Evolutionary conservation across 106 monocot genomes (phyloP).

Genomic region (Phalaenopsis equestris): DNA sequence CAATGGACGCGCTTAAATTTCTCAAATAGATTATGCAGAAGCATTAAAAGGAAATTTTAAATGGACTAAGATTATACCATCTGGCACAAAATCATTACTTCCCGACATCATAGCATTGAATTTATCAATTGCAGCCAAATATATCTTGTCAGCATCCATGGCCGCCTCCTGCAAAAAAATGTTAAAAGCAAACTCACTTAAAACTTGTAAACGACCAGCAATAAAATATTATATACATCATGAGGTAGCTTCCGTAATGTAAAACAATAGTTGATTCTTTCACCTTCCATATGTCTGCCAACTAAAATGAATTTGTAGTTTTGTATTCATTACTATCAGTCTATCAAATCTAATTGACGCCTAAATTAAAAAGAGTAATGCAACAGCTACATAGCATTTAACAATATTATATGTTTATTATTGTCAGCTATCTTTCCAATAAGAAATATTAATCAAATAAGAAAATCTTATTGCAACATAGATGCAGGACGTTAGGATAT

Average conservation of each 20-base stretch:
- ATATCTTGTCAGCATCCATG: conserved; percentile 85
- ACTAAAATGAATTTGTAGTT: neutral
- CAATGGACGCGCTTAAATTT: too few species aligned
- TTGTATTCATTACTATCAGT: neutral
- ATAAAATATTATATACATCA: neutral
- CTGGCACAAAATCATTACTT: conserved; percentile 49
- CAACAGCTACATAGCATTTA: neutral
- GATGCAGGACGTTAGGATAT: neutral
- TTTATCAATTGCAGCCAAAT: conserved; percentile 95
- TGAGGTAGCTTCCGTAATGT: neutral
- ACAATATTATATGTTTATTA: neutral
- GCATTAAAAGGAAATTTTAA: neutral
- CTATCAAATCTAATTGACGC: neutral
- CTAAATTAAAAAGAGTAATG: neutral
- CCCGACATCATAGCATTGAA: conserved; percentile 79
- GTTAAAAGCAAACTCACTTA: neutral
- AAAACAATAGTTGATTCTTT: neutral
- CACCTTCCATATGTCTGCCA: neutral
- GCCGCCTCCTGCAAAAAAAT: conserved; percentile 31
- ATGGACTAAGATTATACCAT: conserved; percentile 35
- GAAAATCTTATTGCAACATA: neutral
- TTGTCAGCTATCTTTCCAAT: neutral
- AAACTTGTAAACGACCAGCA: neutral
- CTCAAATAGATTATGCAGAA: too few species aligned
- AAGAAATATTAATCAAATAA: neutral